phyloP scores from a whole-genome alignment of 129 eudicot species.

The Solidago caesia region DNA sequence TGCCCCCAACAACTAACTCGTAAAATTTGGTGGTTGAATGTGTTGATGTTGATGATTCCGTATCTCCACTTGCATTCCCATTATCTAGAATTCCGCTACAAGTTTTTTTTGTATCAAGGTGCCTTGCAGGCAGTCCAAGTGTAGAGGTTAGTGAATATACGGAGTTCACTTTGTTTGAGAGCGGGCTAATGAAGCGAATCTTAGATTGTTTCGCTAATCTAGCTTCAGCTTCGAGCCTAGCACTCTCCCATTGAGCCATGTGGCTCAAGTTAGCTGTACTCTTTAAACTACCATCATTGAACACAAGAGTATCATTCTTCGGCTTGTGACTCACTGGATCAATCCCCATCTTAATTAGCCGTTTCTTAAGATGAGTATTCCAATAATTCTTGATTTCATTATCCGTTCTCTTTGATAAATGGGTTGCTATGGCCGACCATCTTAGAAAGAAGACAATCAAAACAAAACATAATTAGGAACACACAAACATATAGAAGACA shows the following conservation, averaged over 20 bases:
- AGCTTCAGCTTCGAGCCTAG: conserved; percentile 96
- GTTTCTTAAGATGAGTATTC: conserved; percentile 73
- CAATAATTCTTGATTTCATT: conserved; percentile 77
- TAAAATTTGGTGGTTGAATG: conserved; percentile 35
- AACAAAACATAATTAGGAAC: not conserved
- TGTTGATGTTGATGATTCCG: conserved; percentile 64
- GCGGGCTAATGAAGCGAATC: conserved; percentile 38
- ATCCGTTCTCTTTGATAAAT: conserved; percentile 67
- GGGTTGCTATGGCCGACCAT: conserved; percentile 86
- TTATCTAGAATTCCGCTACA: conserved; percentile 32
- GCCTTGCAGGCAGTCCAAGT: conserved; percentile 20
- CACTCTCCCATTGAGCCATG: conserved; percentile 99
- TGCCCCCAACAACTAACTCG: conserved; percentile 18
- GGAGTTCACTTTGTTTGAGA: conserved; percentile 15
- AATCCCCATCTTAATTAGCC: conserved; percentile 65
- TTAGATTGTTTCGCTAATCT: conserved; percentile 67
- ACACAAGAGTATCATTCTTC: conserved; percentile 42
- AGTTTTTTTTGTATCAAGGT: conserved; percentile 50
- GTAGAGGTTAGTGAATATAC: conserved; percentile 20
- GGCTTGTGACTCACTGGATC: conserved; percentile 86
- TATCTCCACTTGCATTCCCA: conserved; percentile 28
- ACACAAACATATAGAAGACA: conserved; percentile 5
- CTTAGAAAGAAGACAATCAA: conserved; percentile 34
- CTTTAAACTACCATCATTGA: conserved; percentile 44
- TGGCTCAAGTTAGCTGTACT: conserved; percentile 77